Base-by-base conservation (phyloP, 2,329 filamentous ascomycete genomes). In the Lasiodiplodia sp. region DNA sequence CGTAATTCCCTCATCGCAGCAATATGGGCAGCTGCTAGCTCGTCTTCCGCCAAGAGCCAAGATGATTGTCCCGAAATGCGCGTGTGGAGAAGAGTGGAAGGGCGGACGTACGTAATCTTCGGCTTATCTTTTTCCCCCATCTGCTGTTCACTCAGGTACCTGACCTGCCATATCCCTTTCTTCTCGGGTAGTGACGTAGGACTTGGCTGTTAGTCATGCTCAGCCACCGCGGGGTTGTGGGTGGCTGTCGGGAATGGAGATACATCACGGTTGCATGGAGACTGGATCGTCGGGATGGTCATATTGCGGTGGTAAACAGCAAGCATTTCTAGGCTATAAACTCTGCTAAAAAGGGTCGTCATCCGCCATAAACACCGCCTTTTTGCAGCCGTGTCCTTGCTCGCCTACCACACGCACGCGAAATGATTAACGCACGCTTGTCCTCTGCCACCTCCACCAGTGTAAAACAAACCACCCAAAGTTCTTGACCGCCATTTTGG, bases 401-500 rank as follows among this genome's bases (percentile, higher is more conserved):
- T 64, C 37, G 60, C 60, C 21, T 64, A 64, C 60, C 60, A 64
- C 60, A 64, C 60, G 60, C 60, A 64, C 60, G 60, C 60, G 37
- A 64, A 49, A 64, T 52, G 47, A 64, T 64, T 38, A 67, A 67
- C 65, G 65, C 65, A 67, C 65, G 65, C 65, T 67, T 28, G 55
- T 67, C 55, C 28, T 60, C 55, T 57, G 53, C 55, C 65, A 57
- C 53, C 55, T 58, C 65, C 55, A 52, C 65, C 55, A 60, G 65
- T 57, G 65, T 52, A 67, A 67, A 56, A 67, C 47, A 67, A 67
- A 53, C 66, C 56, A 60, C 66, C 66, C 56, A 68, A 68, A 55
- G 47, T 63, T 58, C 56, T 68, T 62, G 66, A 47, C 57, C 66
- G 66, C 66, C 66, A 63, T 68, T 68, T 68, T 68, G 57, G 56